Conservation (phyloP, 2,329 filamentous ascomycete genomes). For the Xylaria sp. region DNA sequence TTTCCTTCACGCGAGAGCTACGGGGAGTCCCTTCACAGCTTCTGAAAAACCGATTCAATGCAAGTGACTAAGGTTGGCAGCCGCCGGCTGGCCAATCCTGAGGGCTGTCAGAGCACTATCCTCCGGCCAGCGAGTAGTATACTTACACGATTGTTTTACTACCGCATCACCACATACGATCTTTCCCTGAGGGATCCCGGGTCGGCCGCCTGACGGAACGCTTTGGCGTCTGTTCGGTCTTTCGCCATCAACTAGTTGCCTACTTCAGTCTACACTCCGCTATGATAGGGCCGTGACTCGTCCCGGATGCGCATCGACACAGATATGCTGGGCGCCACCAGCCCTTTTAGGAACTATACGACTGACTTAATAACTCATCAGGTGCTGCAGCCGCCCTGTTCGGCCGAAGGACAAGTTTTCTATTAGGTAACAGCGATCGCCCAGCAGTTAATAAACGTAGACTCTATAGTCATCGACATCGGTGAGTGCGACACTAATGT, state of each 20-base stretch:
- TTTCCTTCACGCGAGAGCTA: conserved; percentile 15
- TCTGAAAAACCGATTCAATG: conserved; percentile 16
- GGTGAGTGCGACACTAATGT: conserved; percentile 19
- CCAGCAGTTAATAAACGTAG: conserved; percentile 15
- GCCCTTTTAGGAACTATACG: conserved; percentile 8
- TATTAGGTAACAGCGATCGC: conserved; percentile 9
- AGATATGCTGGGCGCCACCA: conserved; percentile 13
- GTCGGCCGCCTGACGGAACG: conserved; percentile 19
- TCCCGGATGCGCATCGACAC: conserved; percentile 20
- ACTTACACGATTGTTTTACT: conserved; percentile 11
- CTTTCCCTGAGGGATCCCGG: neutral
- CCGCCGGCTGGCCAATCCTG: conserved; percentile 14
- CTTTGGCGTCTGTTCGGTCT: conserved; percentile 14
- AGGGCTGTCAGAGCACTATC: conserved; percentile 11
- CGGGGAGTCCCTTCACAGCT: conserved; percentile 21
- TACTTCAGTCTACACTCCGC: conserved; percentile 8
- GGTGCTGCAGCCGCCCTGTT: conserved; percentile 11
- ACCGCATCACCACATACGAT: conserved; percentile 16
- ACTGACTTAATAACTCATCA: conserved; percentile 13
- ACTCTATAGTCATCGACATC: conserved; percentile 12
- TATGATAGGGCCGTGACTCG: conserved; percentile 13
- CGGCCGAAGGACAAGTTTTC: conserved; percentile 1
- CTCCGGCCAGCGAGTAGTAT: conserved; percentile 18
- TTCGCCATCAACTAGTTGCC: conserved; percentile 25
- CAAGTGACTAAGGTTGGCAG: conserved; percentile 26